A percentile compares a stretch with the other conserved stretches of the same genome.
Conservation (phyloP, 1,284 basidiomycete species). For the Tilletiaria anomala region DNA sequence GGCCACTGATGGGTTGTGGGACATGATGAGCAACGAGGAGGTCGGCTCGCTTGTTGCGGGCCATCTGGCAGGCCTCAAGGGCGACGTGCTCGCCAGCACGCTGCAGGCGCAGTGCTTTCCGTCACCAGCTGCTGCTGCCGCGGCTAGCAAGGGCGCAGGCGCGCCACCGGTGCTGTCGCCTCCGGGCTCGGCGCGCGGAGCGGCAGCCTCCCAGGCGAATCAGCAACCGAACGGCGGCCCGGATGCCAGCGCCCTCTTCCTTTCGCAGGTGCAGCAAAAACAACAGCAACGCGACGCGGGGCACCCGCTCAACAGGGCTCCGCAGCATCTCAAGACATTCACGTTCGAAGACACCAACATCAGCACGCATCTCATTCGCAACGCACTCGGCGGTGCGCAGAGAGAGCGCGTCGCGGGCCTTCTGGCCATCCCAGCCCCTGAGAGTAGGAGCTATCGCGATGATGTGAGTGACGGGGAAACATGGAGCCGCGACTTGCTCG, state of each 20-base stretch:
- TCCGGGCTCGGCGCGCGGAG: background rate
- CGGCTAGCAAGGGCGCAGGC: constrained; percentile 10
- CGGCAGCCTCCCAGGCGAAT: no score
- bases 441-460: constrained; percentile 43
- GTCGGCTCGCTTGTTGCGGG: constrained; percentile 58
- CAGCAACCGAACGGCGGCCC: background rate
- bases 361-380: constrained; percentile 79
- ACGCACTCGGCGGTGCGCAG: constrained; percentile 80
- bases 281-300: background rate
- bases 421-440: constrained; percentile 74
- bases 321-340: constrained; percentile 17
- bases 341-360: constrained; percentile 58
- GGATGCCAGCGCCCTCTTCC: background rate
- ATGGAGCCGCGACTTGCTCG: background rate
- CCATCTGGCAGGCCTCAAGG: constrained; percentile 32
- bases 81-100: constrained; percentile 20
- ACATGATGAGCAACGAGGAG: constrained; percentile 83
- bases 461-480: constrained; percentile 15
- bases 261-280: background rate
- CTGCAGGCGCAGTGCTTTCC: constrained; percentile 25
- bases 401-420: constrained; percentile 52
- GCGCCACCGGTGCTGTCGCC: constrained; percentile 4
- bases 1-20: constrained; percentile 91
- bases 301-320: constrained; percentile 25
- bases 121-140: no score